These are phyloP conservation scores for Phialophora macrospora DNA, from an alignment of 2,329 filamentous ascomycete species.

Conservation along the genomic window DNA sequence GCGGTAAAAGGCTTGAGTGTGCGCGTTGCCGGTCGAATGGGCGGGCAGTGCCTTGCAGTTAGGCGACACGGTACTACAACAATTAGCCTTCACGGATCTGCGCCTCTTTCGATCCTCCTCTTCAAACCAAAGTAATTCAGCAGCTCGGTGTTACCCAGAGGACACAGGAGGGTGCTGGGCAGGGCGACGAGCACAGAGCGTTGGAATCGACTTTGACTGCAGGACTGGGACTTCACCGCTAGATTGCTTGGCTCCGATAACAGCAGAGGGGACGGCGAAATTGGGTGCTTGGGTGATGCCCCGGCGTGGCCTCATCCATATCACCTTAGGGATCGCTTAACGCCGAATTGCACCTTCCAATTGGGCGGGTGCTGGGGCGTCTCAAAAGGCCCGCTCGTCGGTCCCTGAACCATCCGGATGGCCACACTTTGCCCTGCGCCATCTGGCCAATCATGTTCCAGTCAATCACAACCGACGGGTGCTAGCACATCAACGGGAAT, in stretches of 20 bases:
- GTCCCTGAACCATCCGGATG: conserved; percentile 31
- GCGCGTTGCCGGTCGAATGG: conserved; percentile 30
- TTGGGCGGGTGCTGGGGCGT: not conserved
- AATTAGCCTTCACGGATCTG: not conserved
- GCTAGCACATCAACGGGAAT: not conserved
- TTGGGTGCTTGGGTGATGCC: conserved; percentile 8
- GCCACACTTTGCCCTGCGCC: conserved; percentile 25
- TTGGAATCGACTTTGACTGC: not conserved
- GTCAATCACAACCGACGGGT: not conserved
- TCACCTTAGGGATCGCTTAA: not conserved
- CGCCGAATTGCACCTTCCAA: conserved; percentile 6
- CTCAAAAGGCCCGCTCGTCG: conserved; percentile 17
- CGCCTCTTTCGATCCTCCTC: conserved; percentile 3
- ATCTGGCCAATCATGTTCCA: conserved; percentile 2
- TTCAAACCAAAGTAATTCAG: not conserved
- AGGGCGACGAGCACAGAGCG: not conserved
- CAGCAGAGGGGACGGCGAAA: not conserved
- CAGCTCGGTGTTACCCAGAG: not conserved
- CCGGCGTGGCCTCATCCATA: conserved; percentile 1
- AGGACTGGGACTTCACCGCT: conserved; percentile 20
- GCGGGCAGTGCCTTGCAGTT: conserved; percentile 26
- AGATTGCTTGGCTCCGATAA: conserved; percentile 17
- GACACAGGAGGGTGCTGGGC: not conserved
- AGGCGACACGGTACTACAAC: conserved; percentile 8
- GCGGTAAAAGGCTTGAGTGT: conserved; percentile 17